A percentile compares a stretch with the other conserved stretches of the same genome.
These are phyloP conservation scores for Kewa caespitosa DNA, from an alignment of 179 eudicot genomes.

Conservation along the genomic window DNA sequence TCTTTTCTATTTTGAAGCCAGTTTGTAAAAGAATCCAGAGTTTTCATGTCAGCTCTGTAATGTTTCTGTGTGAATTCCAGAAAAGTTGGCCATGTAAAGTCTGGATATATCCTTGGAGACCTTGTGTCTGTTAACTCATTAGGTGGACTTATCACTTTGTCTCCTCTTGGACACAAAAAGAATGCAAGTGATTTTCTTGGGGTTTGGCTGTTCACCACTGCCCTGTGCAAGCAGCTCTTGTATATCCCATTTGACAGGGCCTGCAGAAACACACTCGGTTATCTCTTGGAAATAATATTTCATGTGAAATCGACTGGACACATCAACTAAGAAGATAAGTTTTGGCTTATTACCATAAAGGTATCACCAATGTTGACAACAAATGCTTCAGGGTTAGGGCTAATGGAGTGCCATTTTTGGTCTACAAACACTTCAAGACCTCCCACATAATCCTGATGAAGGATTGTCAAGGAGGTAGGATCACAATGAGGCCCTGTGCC, in stretches of 20 bases:
- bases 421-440: constrained; percentile 83
- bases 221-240: constrained; percentile 87
- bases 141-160: constrained; percentile 83
- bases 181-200: constrained; percentile 82
- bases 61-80: constrained; percentile 83
- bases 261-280: constrained; percentile 33
- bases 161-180: constrained; percentile 70
- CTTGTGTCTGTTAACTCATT: constrained; percentile 45
- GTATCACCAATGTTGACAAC: constrained; percentile 90
- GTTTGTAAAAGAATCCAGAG: constrained; percentile 59
- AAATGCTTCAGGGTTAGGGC: constrained; percentile 56
- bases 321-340: background rate
- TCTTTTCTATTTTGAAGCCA: constrained; percentile 43
- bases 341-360: constrained; percentile 61
- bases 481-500: constrained; percentile 95
- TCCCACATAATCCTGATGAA: constrained; percentile 79
- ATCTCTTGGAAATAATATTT: background rate
- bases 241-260: constrained; percentile 86
- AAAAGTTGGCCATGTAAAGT: constrained; percentile 70
- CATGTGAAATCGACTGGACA: background rate
- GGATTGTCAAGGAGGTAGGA: constrained; percentile 83
- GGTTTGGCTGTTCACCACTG: constrained; percentile 67
- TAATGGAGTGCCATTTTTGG: constrained; percentile 60
- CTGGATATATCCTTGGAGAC: constrained; percentile 64
- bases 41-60: constrained; percentile 73